A percentile compares a stretch with the other conserved stretches of the same genome.
Evolutionary conservation across 768 basidiomycete species (phyloP).

Genomic region (Hygrocybe punicea): DNA sequence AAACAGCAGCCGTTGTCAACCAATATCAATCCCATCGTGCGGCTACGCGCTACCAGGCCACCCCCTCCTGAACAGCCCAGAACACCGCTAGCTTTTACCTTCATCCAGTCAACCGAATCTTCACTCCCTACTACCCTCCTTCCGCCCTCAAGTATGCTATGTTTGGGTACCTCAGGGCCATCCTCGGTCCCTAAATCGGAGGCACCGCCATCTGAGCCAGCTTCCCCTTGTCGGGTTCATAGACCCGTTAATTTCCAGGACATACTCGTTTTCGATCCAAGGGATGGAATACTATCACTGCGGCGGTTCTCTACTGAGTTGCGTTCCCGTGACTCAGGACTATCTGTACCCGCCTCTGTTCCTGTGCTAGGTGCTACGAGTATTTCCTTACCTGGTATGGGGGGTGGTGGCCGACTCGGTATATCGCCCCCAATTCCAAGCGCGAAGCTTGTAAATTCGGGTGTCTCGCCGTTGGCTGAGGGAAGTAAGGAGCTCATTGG

Average conservation of each 20-base stretch:
- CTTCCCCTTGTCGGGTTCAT: slow-evolving; percentile 28
- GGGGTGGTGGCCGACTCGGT: slow-evolving; percentile 41
- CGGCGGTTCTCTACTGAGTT: slow-evolving; percentile 51
- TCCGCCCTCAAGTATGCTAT: slow-evolving; percentile 12
- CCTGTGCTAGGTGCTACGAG: slow-evolving; percentile 46
- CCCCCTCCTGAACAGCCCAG: slow-evolving; percentile 25
- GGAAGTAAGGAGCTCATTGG: background rate
- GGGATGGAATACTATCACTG: slow-evolving; percentile 52
- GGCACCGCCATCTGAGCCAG: slow-evolving; percentile 26
- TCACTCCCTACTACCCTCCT: slow-evolving; percentile 41
- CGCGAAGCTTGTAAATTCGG: no score
- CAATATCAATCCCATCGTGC: slow-evolving; percentile 53
- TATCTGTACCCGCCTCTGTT: slow-evolving; percentile 28
- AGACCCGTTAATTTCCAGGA: slow-evolving; percentile 56
- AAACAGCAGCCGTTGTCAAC: slow-evolving; percentile 49
- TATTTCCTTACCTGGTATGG: slow-evolving; percentile 57
- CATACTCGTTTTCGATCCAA: slow-evolving; percentile 63
- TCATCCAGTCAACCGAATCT: slow-evolving; percentile 42
- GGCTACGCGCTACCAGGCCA: slow-evolving; percentile 42
- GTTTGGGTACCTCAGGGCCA: background rate
- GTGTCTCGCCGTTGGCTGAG: no score
- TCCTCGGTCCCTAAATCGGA: slow-evolving; percentile 15
- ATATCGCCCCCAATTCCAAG: slow-evolving; percentile 25
- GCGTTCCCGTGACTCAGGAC: slow-evolving; percentile 24
- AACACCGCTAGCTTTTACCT: slow-evolving; percentile 55